Conservation (phyloP, 2,329 filamentous ascomycete genomes). For the Nemania abortiva region DNA sequence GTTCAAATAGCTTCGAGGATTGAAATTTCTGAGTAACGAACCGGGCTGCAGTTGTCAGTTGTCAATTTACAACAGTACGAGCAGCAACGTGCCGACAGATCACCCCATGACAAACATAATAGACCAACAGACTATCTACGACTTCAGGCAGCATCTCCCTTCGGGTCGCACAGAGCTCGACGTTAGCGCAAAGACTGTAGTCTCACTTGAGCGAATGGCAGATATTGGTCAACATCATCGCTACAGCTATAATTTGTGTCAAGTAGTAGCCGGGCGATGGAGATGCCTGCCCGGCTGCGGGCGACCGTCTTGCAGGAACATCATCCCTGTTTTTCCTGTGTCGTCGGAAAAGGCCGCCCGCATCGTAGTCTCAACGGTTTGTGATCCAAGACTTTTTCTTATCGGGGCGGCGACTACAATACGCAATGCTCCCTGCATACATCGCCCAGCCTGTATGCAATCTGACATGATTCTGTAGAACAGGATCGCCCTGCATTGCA, state of each 20-base stretch:
- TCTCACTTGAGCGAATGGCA: conserved; percentile 35
- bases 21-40: conserved; percentile 9
- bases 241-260: conserved; percentile 32
- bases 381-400: conserved; percentile 26
- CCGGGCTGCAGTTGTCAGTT: conserved; percentile 17
- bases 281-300: conserved; percentile 32
- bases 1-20: conserved; percentile 21
- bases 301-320: conserved; percentile 34
- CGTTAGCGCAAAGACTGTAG: conserved; percentile 35
- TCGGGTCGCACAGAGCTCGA: conserved; percentile 33
- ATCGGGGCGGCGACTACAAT: conserved; percentile 18
- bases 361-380: conserved; percentile 28
- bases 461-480: conserved; percentile 14
- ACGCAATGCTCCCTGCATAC: conserved; percentile 28
- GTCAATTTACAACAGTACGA: conserved; percentile 10
- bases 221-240: conserved; percentile 25
- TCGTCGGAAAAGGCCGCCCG: conserved; percentile 37
- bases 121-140: conserved; percentile 15
- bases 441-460: conserved; percentile 25
- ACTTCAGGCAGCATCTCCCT: conserved; percentile 36
- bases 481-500: conserved; percentile 27
- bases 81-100: conserved; percentile 30
- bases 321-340: conserved; percentile 38
- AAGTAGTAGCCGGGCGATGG: conserved; percentile 35
- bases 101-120: conserved; percentile 26